phyloP scores from a whole-genome alignment of 148 eudicot species.

The Chenopodium album region DNA sequence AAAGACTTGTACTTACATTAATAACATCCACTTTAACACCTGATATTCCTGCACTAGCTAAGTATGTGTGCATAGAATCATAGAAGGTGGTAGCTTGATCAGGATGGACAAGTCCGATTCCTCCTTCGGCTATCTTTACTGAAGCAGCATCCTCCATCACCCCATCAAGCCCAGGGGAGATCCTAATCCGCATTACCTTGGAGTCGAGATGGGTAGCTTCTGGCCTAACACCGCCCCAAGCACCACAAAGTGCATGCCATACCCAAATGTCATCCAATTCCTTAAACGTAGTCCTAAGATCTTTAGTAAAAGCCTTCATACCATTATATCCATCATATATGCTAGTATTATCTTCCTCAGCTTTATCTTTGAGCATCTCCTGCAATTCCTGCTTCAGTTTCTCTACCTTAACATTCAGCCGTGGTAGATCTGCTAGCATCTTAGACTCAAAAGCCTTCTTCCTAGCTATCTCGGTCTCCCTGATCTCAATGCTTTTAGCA shows the following conservation, averaged over 20 bases:
- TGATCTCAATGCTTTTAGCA: neutral
- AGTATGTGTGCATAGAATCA: constrained; percentile 54
- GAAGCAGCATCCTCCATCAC: constrained; percentile 57
- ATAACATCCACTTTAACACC: constrained; percentile 66
- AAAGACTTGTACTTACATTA: constrained; percentile 32
- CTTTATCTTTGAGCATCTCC: constrained; percentile 31
- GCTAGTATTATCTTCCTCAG: constrained; percentile 8
- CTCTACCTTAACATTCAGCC: constrained; percentile 30
- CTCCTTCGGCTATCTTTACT: constrained; percentile 41
- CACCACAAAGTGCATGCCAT: constrained; percentile 63
- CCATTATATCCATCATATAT: constrained; percentile 26
- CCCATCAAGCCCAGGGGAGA: constrained; percentile 50
- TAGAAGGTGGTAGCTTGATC: constrained; percentile 47
- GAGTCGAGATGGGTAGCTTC: constrained; percentile 47
- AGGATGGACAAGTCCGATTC: constrained; percentile 58
- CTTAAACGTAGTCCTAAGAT: constrained; percentile 42
- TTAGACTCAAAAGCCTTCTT: constrained; percentile 33
- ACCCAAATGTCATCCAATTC: constrained; percentile 56
- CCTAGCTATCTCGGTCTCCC: constrained; percentile 37
- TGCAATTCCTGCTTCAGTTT: constrained; percentile 37
- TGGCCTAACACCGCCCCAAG: constrained; percentile 64
- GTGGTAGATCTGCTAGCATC: constrained; percentile 22
- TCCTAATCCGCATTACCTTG: constrained; percentile 31
- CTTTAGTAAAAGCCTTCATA: constrained; percentile 46
- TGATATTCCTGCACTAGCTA: constrained; percentile 47